Base-by-base conservation (phyloP, 805 yeast species). In the Teunomyces cretensis region DNA sequence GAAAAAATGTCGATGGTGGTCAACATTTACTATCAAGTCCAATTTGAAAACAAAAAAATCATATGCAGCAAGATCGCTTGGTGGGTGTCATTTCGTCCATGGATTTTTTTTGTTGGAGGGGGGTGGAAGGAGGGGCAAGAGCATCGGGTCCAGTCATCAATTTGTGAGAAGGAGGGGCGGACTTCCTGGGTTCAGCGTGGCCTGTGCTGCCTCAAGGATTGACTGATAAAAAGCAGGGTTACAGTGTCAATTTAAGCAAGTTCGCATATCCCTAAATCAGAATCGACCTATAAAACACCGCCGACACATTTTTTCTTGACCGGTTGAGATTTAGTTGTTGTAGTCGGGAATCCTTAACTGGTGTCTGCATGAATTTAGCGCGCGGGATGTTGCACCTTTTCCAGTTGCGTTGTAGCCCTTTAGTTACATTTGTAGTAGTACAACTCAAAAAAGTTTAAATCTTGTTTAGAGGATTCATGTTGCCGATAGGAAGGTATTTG, bases 381-480 rank as follows among this genome's bases (percentile, higher is more conserved):
- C 22, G 6, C 36, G 22, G 22, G 17, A n/a, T 9, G 36, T 16
- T 33, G 36, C 36, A 13, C 19, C 22, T 16, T 12, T 13, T 33
- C n/a, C 36, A 33, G 22, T 13, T 8, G 17, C 12, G n/a, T 11
- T 13, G 22, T 15, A 33, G 17, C 36, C 36, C 16, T 33, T 22
- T 33, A 33, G 36, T 33, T 33, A 33, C 14, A 33, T 9, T 33
- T n/a, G n/a, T n/a, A n/a, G 26, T 15, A 33, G 36, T 16, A 33
- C 36, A 33, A 16, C 17, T 33, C 36, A 33, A 33, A 33, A n/a
- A 33, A 33, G 36, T 33, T 33, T 33, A 33, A 33, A 19, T 19
- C 22, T 19, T 19, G 22, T 19, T 19, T 19, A 19, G 22, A 19
- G 22, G 22, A 33, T 16, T 33, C 17, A 8, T 5, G 24, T 16